Evolutionary conservation across 2,329 filamentous ascomycete species (phyloP).

Genomic region (Colletotrichum sp.): DNA sequence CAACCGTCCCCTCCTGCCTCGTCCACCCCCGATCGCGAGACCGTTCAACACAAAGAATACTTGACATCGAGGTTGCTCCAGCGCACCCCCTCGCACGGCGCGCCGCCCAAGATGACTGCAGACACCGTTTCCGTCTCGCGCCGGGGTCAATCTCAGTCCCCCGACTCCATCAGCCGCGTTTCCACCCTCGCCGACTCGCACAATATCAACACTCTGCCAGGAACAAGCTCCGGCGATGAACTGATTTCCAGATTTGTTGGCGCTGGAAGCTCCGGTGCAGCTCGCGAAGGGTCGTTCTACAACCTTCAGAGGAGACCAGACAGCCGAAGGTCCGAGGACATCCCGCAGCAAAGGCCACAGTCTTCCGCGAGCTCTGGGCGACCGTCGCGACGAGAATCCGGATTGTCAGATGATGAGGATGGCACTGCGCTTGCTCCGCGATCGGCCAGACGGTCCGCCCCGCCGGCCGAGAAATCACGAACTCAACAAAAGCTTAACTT

Average conservation of each 20-base stretch:
- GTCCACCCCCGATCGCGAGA: slow-evolving; percentile 43
- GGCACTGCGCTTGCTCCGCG: slow-evolving; percentile 53
- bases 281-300: slow-evolving; percentile 59
- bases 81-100: slow-evolving; percentile 64
- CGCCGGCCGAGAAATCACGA: slow-evolving; percentile 63
- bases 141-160: slow-evolving; percentile 31
- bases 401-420: slow-evolving; percentile 35
- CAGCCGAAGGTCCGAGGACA: slow-evolving; percentile 35
- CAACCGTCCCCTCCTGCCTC: slow-evolving; percentile 17
- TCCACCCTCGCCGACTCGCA: slow-evolving; percentile 38
- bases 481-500: slow-evolving; percentile 80
- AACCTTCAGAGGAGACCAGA: slow-evolving; percentile 34
- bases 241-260: slow-evolving; percentile 67
- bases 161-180: slow-evolving; percentile 41
- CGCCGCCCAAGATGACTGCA: slow-evolving; percentile 69
- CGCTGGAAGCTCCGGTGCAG: slow-evolving; percentile 52
- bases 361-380: slow-evolving; percentile 44
- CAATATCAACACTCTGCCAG: slow-evolving; percentile 32
- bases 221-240: slow-evolving; percentile 23
- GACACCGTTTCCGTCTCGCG: slow-evolving; percentile 57
- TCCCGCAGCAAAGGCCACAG: slow-evolving; percentile 40
- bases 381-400: background rate
- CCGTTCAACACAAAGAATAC: slow-evolving; percentile 63
- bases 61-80: slow-evolving; percentile 72
- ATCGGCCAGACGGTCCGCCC: slow-evolving; percentile 42